These are phyloP conservation scores for Fusarium liriodendri DNA, from an alignment of 2,329 filamentous ascomycete genomes.

Conservation along the genomic window DNA sequence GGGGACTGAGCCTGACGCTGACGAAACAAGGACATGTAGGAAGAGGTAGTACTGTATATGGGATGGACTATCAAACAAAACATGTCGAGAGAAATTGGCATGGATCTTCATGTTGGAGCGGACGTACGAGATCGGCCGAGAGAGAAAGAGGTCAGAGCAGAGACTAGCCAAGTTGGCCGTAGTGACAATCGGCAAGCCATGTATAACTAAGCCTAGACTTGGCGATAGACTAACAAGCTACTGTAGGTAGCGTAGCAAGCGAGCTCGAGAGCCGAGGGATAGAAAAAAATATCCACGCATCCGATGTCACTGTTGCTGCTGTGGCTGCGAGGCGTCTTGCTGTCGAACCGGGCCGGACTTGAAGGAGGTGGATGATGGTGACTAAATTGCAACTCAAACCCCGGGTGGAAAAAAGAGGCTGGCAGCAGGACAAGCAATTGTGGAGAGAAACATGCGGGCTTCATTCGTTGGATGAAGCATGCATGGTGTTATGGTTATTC, in stretches of 20 bases:
- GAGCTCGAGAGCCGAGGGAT: not conserved
- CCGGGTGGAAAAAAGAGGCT: not conserved
- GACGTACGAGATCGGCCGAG: constrained; percentile 3
- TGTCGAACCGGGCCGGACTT: not conserved
- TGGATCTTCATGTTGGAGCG: not conserved
- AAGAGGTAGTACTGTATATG: not conserved
- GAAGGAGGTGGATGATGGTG: not conserved
- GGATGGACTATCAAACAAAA: not conserved
- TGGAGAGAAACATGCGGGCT: constrained; percentile 15
- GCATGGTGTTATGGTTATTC: constrained; percentile 42
- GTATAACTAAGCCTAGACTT: not conserved
- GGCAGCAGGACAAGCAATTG: constrained; percentile 1
- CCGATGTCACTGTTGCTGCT: not conserved
- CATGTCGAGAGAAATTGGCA: not conserved
- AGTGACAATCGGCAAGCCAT: not conserved
- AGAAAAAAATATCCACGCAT: not conserved
- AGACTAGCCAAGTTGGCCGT: not conserved
- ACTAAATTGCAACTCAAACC: constrained; percentile 12
- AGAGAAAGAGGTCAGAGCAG: not conserved
- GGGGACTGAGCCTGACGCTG: not conserved
- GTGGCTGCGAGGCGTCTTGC: not conserved
- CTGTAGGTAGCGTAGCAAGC: not conserved
- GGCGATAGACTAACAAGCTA: not conserved
- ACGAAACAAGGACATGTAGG: not conserved
- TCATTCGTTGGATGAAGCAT: constrained; percentile 25